Evolutionary conservation across 805 yeast species (phyloP).

Genomic region (Metschnikowia colocasiae): DNA sequence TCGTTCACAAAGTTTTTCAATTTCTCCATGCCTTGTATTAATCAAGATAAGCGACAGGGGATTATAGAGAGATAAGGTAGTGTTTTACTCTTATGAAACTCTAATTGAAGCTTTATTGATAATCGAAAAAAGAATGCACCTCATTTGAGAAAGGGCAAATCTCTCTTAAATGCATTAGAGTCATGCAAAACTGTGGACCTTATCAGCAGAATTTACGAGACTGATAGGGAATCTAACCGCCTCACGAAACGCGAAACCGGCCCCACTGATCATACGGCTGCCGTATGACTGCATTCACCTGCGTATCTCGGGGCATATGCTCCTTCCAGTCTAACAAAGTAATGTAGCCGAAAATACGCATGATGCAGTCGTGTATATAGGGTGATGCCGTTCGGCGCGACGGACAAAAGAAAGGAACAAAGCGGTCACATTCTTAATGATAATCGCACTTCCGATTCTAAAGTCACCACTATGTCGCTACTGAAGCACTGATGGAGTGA

Average conservation of each 20-base stretch:
- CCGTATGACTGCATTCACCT: neutral
- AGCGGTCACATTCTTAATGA: neutral
- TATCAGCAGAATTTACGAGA: slow-evolving; percentile 5
- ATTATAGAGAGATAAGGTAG: neutral
- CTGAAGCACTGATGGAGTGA: neutral
- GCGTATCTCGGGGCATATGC: neutral
- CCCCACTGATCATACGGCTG: slow-evolving; percentile 4
- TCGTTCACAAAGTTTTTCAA: slow-evolving; percentile 14
- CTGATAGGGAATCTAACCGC: slow-evolving; percentile 1
- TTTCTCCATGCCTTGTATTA: slow-evolving; percentile 14
- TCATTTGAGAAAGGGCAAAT: neutral
- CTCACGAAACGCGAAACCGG: neutral
- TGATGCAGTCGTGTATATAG: neutral
- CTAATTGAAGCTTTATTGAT: neutral
- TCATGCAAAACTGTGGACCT: slow-evolving; percentile 5
- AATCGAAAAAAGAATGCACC: neutral
- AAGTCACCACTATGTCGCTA: neutral
- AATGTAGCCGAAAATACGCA: neutral
- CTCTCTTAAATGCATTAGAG: slow-evolving; percentile 1
- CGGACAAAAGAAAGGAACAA: neutral
- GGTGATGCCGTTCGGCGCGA: neutral
- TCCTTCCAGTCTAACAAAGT: neutral
- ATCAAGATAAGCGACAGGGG: slow-evolving; percentile 1
- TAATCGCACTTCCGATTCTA: neutral
- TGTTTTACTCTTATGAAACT: neutral